These are phyloP conservation scores for Suillus decipiens DNA, from an alignment of 768 basidiomycete genomes.

Conservation along the genomic window DNA sequence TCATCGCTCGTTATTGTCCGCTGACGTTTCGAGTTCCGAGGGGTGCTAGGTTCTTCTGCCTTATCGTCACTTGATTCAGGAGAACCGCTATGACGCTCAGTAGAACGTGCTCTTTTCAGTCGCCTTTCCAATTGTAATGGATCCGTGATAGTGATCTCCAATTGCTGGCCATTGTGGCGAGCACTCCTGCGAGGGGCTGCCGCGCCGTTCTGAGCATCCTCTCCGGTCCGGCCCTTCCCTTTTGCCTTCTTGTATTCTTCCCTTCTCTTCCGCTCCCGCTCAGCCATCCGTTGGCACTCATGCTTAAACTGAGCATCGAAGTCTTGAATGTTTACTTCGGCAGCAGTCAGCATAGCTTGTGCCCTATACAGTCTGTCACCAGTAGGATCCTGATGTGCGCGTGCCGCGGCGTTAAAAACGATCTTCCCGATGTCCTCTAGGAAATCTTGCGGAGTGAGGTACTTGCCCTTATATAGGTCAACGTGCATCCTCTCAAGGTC, in stretches of 20 bases:
- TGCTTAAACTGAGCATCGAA: constrained; percentile 76
- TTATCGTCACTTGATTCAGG: constrained; percentile 43
- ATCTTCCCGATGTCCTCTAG: constrained; percentile 81
- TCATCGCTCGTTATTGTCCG: constrained; percentile 47
- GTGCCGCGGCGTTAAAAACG: constrained; percentile 68
- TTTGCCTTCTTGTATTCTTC: constrained; percentile 49
- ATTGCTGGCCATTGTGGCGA: constrained; percentile 69
- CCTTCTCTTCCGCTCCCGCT: constrained; percentile 66
- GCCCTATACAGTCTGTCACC: constrained; percentile 76
- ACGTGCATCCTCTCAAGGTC: constrained; percentile 91
- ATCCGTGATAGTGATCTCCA: constrained; percentile 74
- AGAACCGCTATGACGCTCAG: constrained; percentile 52
- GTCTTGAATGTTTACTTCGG: constrained; percentile 83
- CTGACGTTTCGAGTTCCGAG: constrained; percentile 56
- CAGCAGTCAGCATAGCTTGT: constrained; percentile 85
- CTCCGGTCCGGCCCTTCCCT: constrained; percentile 35
- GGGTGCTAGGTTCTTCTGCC: constrained; percentile 42
- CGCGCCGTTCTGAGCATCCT: constrained; percentile 29
- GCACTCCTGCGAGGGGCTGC: constrained; percentile 65
- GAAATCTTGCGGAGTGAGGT: constrained; percentile 87
- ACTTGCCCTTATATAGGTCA: constrained; percentile 81
- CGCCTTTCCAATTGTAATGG: constrained; percentile 72
- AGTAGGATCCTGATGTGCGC: constrained; percentile 54
- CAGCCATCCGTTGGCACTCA: constrained; percentile 90
- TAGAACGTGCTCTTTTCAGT: constrained; percentile 70